Evolutionary conservation across 2,329 filamentous ascomycete species (phyloP).

Genomic region (Penicillium sp.): DNA sequence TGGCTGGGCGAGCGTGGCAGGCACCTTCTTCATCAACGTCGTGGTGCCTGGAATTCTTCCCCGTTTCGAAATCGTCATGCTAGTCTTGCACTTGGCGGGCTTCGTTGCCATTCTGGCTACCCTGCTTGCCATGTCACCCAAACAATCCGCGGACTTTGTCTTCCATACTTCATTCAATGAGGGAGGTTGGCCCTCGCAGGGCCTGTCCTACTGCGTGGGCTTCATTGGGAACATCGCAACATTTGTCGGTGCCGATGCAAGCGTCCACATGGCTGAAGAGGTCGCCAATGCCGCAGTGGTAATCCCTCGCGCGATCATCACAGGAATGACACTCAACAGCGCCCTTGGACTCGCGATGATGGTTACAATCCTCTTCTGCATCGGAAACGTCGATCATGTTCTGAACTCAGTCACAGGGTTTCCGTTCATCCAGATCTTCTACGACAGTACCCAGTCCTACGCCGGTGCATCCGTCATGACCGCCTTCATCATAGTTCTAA

Average conservation of each 20-base stretch:
- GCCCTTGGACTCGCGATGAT: conserved; percentile 35
- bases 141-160: conserved; percentile 28
- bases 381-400: conserved; percentile 33
- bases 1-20: conserved; percentile 38
- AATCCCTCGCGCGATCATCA: conserved; percentile 36
- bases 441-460: conserved; percentile 40
- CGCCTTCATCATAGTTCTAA: conserved; percentile 30
- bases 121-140: conserved; percentile 29
- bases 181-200: conserved; percentile 32
- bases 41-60: conserved; percentile 39
- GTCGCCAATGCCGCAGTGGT: conserved; percentile 33
- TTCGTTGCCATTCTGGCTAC: conserved; percentile 44
- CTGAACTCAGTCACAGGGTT: conserved; percentile 32
- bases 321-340: conserved; percentile 34
- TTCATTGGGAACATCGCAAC: conserved; percentile 34
- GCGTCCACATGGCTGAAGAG: conserved; percentile 38
- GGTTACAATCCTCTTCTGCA: conserved; percentile 32
- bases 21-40: conserved; percentile 42
- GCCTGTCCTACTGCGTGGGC: conserved; percentile 33
- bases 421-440: conserved; percentile 43
- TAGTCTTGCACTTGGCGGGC: conserved; percentile 44
- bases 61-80: conserved; percentile 40
- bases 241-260: conserved; percentile 30
- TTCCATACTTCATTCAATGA: conserved; percentile 32
- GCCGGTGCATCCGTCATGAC: conserved; percentile 29